Conservation (phyloP, 2,329 filamentous ascomycete species). For the Dothideomycetidae sp. region DNA sequence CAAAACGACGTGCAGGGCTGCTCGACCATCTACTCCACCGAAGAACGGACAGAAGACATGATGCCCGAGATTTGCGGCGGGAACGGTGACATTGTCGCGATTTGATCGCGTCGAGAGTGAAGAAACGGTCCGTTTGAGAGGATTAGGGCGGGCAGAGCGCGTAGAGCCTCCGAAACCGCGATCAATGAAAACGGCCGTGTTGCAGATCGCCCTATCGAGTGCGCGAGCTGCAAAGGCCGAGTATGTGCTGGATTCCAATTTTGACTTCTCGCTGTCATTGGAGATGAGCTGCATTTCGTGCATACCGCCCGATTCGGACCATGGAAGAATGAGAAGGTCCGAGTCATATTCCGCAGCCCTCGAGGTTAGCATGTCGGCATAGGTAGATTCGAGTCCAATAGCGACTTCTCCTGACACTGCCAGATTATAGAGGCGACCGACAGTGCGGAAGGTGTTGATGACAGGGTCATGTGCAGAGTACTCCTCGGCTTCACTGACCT, state of each 20-base stretch:
- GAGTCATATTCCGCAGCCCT: constrained; percentile 42
- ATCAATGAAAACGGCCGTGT: constrained; percentile 68
- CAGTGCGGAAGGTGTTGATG: constrained; percentile 79
- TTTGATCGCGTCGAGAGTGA: constrained; percentile 46
- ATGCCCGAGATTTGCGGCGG: constrained; percentile 55
- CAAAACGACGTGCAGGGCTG: constrained; percentile 65
- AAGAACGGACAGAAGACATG: constrained; percentile 82
- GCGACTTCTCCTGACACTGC: constrained; percentile 69
- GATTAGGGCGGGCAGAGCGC: constrained; percentile 19
- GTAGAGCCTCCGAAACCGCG: constrained; percentile 44
- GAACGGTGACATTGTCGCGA: constrained; percentile 40
- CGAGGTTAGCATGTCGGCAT: constrained; percentile 59
- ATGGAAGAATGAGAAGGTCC: constrained; percentile 68
- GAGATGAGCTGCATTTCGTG: constrained; percentile 46
- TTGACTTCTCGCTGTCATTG: constrained; percentile 40
- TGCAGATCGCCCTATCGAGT: constrained; percentile 49
- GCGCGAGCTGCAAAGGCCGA: constrained; percentile 58
- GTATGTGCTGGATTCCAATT: constrained; percentile 50
- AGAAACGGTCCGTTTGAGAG: constrained; percentile 38
- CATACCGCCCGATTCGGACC: constrained; percentile 70
- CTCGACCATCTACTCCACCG: constrained; percentile 66
- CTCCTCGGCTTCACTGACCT: constrained; percentile 69
- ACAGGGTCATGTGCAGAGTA: constrained; percentile 55
- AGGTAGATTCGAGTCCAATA: constrained; percentile 63
- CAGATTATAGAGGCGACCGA: constrained; percentile 71